phyloP scores from a whole-genome alignment of 108 stramenopile genomes.

The Stephanodiscus minutulus region DNA sequence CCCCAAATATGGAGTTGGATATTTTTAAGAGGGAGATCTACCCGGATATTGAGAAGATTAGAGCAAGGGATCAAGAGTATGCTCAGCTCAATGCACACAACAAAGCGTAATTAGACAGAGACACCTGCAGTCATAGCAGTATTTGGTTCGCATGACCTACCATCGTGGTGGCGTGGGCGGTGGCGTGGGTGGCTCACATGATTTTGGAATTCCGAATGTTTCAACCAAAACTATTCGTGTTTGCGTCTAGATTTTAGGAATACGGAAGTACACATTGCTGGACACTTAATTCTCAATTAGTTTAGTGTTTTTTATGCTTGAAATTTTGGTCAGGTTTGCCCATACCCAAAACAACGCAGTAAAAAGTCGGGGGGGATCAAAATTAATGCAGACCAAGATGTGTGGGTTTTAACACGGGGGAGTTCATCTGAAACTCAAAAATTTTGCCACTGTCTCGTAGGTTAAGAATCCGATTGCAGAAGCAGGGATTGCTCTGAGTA shows the following conservation, averaged over 20 bases:
- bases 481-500: slow-evolving; percentile 73
- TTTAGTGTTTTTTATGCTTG: not conserved
- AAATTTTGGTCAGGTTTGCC: too few relatives aligned
- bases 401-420: not conserved
- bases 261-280: not conserved
- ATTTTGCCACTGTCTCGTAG: slow-evolving; percentile 65
- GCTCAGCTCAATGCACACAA: slow-evolving; percentile 81
- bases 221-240: not conserved
- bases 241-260: not conserved
- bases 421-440: slow-evolving; percentile 1
- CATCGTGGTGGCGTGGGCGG: too few relatives aligned
- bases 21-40: slow-evolving; percentile 80
- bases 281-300: not conserved
- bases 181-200: not conserved
- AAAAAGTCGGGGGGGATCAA: too few relatives aligned
- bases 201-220: not conserved
- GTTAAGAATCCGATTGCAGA: slow-evolving; percentile 77
- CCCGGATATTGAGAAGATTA: slow-evolving; percentile 75
- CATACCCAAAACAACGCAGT: not conserved
- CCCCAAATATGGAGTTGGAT: slow-evolving; percentile 69
- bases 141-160: too few relatives aligned
- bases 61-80: slow-evolving; percentile 80
- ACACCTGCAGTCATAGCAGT: too few relatives aligned
- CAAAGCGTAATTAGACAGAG: slow-evolving; percentile 18
- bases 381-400: too few relatives aligned